Evolutionary conservation across 768 basidiomycete species (phyloP).

Genomic region (Auricularia sp.): DNA sequence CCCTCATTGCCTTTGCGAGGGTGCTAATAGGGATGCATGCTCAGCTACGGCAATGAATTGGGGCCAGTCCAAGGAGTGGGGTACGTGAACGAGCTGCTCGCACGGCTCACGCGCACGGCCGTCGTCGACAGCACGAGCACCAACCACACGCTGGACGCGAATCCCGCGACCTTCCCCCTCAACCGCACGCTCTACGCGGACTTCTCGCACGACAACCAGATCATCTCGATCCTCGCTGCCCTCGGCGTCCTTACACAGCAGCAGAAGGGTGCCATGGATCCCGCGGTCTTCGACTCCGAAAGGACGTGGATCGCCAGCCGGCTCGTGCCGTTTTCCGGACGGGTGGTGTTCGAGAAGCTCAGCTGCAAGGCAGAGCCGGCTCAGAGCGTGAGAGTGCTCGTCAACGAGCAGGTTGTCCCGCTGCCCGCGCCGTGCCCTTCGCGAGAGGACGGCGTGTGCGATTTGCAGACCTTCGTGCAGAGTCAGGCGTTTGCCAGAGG

Average conservation of each 20-base stretch:
- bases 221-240: constrained; percentile 66
- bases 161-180: constrained; percentile 62
- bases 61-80: constrained; percentile 79
- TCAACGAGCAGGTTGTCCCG: constrained; percentile 60
- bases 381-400: constrained; percentile 61
- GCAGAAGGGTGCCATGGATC: constrained; percentile 20
- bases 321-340: constrained; percentile 65
- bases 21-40: neutral
- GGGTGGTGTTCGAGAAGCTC: constrained; percentile 68
- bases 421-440: constrained; percentile 48
- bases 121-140: constrained; percentile 64
- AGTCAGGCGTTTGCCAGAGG: constrained; percentile 62
- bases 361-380: constrained; percentile 28
- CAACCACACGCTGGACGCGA: constrained; percentile 59
- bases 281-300: constrained; percentile 12
- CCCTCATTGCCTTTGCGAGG: neutral
- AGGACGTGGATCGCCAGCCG: constrained; percentile 44
- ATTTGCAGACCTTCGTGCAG: constrained; percentile 52
- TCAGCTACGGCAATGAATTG: constrained; percentile 55
- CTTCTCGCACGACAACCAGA: constrained; percentile 76
- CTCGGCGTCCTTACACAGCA: constrained; percentile 43
- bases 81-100: constrained; percentile 82
- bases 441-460: constrained; percentile 47
- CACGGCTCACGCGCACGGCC: constrained; percentile 55
- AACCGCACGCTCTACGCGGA: constrained; percentile 59